Evolutionary conservation across 495 filamentous ascomycete genomes (phyloP), one percentile per base, ranked within the genome.

Genomic region (Neurospora sp.): DNA sequence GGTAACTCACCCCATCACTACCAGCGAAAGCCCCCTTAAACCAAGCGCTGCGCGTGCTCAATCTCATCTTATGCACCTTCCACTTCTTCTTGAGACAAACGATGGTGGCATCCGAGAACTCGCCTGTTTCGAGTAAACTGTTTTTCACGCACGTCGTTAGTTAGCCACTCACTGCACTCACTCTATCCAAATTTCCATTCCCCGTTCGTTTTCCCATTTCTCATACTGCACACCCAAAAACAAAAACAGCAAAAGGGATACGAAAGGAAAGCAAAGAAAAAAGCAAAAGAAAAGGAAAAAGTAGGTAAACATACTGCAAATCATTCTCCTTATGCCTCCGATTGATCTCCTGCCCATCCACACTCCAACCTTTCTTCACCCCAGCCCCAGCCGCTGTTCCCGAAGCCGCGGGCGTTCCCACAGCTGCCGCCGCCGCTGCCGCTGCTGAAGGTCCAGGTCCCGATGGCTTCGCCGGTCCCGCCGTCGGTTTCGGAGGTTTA

Each of bases 11-110:
- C 22, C 53, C 53, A 61, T 31, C 22, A 61, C 53, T 31, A 61
- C 27, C 53, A 61, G 53, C 53, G 27, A 76, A 73, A 9, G 71
- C 71, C n/a, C 68, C 6, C 2, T 4, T 38, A n/a, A 78, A 78
- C 75, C 75, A 78, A 1, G 27, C 39, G 4, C 71, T 75, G 12
- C 73, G 69, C 0, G 72, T 44, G 70, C 68, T 72, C 39, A 78
- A n/a, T 7, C 71, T 72, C 27, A 71, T 71, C 40, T 73, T 74
- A 44, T 78, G 77, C n/a, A 77, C 77, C 11, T 41, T 69, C 77
- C 77, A 78, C 31, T 61, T 22, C 2, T 18, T 38, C 12, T 75
- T 72, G 0, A 59, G 10, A 68, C 69, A 71, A 9, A 74, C 20
- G 44, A 78, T 61, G 0, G 12, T 41, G 48, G 73, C 75, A 18